Evolutionary conservation across 257 asterid genomes (phyloP), one percentile per base, ranked within the genome.

Genomic region (Voacanga thouarsii): DNA sequence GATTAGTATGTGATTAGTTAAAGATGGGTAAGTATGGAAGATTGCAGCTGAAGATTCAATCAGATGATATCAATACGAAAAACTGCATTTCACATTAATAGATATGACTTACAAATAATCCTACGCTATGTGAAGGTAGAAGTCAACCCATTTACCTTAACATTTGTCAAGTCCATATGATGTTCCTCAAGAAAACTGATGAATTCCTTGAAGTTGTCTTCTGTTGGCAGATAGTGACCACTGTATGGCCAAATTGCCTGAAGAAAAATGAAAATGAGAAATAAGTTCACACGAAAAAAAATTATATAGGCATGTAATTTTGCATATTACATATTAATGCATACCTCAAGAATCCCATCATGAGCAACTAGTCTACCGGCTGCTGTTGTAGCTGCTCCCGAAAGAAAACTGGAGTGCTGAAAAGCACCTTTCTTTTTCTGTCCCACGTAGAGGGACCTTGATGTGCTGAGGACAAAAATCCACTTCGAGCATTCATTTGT

Each of bases 161-260:
- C 92, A 71, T 85, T 84, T 24, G 86, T 79, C 83, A 93, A 73
- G 69, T 93, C 96, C 14, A 91, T 91, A 65, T 77, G 81, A 77
- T 89, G 82, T 71, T 89, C 93, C 77, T 88, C 86, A 30, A 92
- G 92, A 72, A 92, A 92, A 55, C 70, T 41, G 56, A 91, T 78
- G 85, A 91, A 90, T 75, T 88, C 94, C 80, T 83, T 82, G 47
- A 93, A 91, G 75, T 90, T 90, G 43, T 91, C 97, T 76, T 90
- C 93, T 0, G 98, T 93, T 1, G 98, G 98, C 49, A 87, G 92
- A 81, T 92, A 92, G 76, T 92, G 97, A 12, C 96, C 96, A 30
- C 96, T 92, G 75, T 92, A 83, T 33, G 93, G 98, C 96, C 96
- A 91, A 65, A 92, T 84, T 44, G 87, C 90, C 92, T 88, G 84